phyloP scores from a whole-genome alignment of 352 stramenopile species.

The Globisporangium heterothallicum region DNA sequence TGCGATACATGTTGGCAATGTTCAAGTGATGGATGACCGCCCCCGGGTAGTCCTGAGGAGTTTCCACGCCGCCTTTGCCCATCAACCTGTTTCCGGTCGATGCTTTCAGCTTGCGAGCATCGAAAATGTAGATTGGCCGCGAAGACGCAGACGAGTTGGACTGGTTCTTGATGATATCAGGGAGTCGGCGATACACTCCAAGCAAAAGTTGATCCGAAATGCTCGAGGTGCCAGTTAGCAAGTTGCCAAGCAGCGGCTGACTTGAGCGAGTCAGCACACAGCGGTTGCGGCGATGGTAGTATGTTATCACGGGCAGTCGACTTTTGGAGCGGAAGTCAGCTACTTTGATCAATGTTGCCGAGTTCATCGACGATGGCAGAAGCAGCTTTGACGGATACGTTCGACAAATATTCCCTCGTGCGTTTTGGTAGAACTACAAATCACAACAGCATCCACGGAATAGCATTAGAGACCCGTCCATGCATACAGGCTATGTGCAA shows the following conservation, averaged over 20 bases:
- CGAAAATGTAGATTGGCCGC: conserved; percentile 86
- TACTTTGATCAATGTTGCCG: conserved; percentile 57
- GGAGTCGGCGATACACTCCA: conserved; percentile 67
- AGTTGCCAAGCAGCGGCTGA: conserved; percentile 72
- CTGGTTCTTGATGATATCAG: conserved; percentile 78
- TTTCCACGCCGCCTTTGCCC: conserved; percentile 89
- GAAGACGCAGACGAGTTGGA: conserved; percentile 54
- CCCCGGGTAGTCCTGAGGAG: conserved; percentile 70
- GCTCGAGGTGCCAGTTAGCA: conserved; percentile 66
- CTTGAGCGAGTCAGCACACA: conserved; percentile 80
- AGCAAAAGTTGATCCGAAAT: conserved; percentile 74
- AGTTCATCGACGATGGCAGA: conserved; percentile 65
- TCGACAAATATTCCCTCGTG: conserved; percentile 71
- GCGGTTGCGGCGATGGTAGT: conserved; percentile 69
- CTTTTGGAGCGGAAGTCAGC: conserved; percentile 84
- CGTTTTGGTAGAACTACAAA: conserved; percentile 71
- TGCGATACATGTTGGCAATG: conserved; percentile 93
- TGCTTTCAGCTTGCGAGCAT: conserved; percentile 85
- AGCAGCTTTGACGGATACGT: conserved; percentile 82
- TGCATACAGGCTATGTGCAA: too few species aligned
- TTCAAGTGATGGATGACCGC: conserved; percentile 81
- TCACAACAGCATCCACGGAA: too few species aligned
- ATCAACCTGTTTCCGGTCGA: conserved; percentile 88
- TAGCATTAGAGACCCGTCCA: too few species aligned
- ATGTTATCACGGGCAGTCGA: conserved; percentile 83